phyloP scores from a whole-genome alignment of 2,329 filamentous ascomycete species.

The Curvularia sp. region DNA sequence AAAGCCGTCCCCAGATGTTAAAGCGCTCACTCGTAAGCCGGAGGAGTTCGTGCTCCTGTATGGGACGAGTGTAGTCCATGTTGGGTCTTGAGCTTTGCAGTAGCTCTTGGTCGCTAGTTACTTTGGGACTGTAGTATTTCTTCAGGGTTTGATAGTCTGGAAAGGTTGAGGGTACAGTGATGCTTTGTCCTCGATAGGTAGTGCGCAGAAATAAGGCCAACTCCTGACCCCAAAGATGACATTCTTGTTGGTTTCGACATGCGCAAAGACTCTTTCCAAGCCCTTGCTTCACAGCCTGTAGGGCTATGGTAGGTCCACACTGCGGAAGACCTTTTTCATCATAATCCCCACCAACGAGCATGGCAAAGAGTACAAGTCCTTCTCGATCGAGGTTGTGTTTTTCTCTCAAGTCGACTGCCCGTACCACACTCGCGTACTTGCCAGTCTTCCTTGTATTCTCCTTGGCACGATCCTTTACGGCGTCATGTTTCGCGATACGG shows the following conservation, averaged over 20 bases:
- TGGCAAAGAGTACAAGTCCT: conserved; percentile 51
- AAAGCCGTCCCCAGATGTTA: conserved; percentile 50
- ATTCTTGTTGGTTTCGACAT: conserved; percentile 30
- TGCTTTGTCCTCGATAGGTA: conserved; percentile 6
- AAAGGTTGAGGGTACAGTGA: conserved; percentile 26
- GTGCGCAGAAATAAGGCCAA: conserved; percentile 26
- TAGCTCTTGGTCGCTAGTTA: conserved; percentile 45
- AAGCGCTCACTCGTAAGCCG: conserved; percentile 46
- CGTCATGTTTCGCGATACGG: conserved; percentile 35
- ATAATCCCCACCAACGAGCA: conserved; percentile 55
- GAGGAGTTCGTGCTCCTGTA: conserved; percentile 49
- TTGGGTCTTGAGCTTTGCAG: conserved; percentile 37
- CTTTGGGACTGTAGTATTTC: conserved; percentile 49
- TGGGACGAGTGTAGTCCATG: conserved; percentile 36
- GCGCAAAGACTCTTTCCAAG: conserved; percentile 43
- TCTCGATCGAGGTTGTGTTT: conserved; percentile 45
- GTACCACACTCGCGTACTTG: conserved; percentile 44
- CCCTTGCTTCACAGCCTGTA: conserved; percentile 34
- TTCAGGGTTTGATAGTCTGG: conserved; percentile 40
- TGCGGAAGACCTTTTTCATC: conserved; percentile 47
- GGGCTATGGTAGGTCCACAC: conserved; percentile 48
- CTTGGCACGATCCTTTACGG: conserved; percentile 29
- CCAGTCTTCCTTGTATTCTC: conserved; percentile 44
- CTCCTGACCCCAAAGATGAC: conserved; percentile 36
- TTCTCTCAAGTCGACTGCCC: conserved; percentile 36